Evolutionary conservation across 2,329 filamentous ascomycete genomes (phyloP).

Genomic region (Tolypocladium guangdongense): DNA sequence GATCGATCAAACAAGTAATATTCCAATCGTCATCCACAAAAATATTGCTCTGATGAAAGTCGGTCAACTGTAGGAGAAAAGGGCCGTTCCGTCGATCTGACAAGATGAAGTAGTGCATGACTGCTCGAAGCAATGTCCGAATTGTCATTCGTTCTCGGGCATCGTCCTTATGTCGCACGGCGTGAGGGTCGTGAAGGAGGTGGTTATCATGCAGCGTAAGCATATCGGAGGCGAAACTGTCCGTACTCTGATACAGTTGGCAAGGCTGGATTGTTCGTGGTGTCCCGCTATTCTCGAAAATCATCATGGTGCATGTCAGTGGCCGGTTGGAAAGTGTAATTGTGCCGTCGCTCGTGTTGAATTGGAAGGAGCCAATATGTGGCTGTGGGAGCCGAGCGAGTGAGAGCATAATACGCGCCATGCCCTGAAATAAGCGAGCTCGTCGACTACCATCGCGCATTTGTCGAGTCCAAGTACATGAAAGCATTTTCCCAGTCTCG

Average conservation of each 20-base stretch:
- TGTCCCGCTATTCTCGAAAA: slow-evolving; percentile 20
- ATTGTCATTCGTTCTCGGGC: slow-evolving; percentile 16
- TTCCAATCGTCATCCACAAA: slow-evolving; percentile 24
- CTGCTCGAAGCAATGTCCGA: slow-evolving; percentile 11
- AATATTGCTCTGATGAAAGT: slow-evolving; percentile 23
- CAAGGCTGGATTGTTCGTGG: slow-evolving; percentile 17
- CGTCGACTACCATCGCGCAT: slow-evolving; percentile 3
- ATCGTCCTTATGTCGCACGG: slow-evolving; percentile 13
- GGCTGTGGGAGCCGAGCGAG: slow-evolving; percentile 9
- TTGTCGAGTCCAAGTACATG: slow-evolving; percentile 8
- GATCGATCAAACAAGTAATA: slow-evolving; percentile 19
- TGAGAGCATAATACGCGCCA: slow-evolving; percentile 11
- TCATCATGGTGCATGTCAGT: slow-evolving; percentile 7
- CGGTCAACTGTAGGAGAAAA: slow-evolving; percentile 16
- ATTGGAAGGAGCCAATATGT: slow-evolving; percentile 11
- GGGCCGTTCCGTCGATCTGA: slow-evolving; percentile 12
- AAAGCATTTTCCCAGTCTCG: slow-evolving; percentile 11
- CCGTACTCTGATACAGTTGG: slow-evolving; percentile 18
- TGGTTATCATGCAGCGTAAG: slow-evolving; percentile 14
- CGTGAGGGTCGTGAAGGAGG: slow-evolving; percentile 16
- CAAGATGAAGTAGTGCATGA: slow-evolving; percentile 16
- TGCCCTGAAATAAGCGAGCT: slow-evolving; percentile 7
- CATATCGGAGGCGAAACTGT: slow-evolving; percentile 16
- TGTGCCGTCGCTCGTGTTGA: slow-evolving; percentile 13
- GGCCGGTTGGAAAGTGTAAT: slow-evolving; percentile 17